Conservation (phyloP, 148 eudicot genomes). For the Fagopyrum esculentum region DNA sequence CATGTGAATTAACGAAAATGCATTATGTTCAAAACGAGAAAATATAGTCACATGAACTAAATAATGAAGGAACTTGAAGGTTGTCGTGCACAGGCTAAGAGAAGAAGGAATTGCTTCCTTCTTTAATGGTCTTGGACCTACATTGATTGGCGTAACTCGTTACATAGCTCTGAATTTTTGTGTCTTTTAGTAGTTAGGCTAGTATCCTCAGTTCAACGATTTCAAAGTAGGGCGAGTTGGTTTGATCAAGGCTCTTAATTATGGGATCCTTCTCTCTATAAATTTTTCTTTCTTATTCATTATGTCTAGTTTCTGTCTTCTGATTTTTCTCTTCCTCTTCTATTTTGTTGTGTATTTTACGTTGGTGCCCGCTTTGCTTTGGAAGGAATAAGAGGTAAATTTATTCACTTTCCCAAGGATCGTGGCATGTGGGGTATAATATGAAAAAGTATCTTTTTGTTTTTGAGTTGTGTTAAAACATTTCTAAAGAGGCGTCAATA, state of each 20-base stretch:
- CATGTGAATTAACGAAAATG: constrained; percentile 35
- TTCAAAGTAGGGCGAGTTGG: constrained; percentile 46
- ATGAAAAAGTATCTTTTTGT: no score
- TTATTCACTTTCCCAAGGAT: not conserved
- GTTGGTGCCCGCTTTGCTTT: constrained; percentile 48
- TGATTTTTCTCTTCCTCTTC: not conserved
- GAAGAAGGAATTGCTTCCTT: constrained; percentile 37
- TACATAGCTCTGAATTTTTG: constrained; percentile 97
- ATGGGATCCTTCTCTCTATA: constrained; percentile 20
- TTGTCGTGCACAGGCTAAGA: constrained; percentile 70
- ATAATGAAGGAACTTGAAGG: constrained; percentile 40
- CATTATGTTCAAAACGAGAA: not conserved
- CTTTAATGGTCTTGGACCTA: constrained; percentile 86
- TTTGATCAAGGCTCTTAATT: constrained; percentile 44
- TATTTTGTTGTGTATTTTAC: constrained; percentile 12
- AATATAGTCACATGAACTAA: not conserved
- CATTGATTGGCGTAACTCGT: constrained; percentile 95
- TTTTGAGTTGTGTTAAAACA: no score
- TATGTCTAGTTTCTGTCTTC: not conserved
- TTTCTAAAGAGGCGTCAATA: not conserved
- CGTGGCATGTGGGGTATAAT: no score
- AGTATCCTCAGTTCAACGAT: constrained; percentile 31
- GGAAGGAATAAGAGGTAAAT: constrained; percentile 11
- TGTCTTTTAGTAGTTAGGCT: constrained; percentile 93
- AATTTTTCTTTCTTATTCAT: not conserved